These are phyloP conservation scores for Euptelea pleiosperma DNA, from an alignment of 164 flowering plant genomes.

Conservation along the genomic window DNA sequence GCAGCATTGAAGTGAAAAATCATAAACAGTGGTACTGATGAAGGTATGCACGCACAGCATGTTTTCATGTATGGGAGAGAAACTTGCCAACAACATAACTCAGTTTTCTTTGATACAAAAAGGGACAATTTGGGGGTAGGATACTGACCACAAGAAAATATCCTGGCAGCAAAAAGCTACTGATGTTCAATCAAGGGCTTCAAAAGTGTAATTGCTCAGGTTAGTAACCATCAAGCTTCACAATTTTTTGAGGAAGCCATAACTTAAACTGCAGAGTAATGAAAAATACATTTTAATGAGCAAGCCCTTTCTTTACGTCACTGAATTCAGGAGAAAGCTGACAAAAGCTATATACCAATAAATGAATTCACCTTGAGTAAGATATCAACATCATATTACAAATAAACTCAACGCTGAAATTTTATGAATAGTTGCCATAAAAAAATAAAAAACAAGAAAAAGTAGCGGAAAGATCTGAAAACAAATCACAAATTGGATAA, in stretches of 20 bases:
- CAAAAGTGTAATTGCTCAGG: slow-evolving; percentile 7
- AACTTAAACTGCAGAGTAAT: slow-evolving; percentile 13
- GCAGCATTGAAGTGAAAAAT: not conserved
- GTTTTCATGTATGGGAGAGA: too few species aligned
- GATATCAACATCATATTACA: too few species aligned
- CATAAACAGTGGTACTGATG: not conserved
- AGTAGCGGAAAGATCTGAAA: too few species aligned
- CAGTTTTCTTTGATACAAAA: not conserved
- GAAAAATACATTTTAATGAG: slow-evolving; percentile 3
- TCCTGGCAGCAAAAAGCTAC: slow-evolving; percentile 10
- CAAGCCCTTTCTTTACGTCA: not conserved
- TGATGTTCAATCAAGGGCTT: slow-evolving; percentile 4
- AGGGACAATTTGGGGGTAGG: not conserved
- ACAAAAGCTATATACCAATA: not conserved
- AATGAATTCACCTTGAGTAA: too few species aligned
- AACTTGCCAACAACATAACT: too few species aligned
- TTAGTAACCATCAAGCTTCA: slow-evolving; percentile 14
- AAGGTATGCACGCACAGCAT: too few species aligned
- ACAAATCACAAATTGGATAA: too few species aligned
- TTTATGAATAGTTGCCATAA: too few species aligned
- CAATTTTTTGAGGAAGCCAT: slow-evolving; percentile 15
- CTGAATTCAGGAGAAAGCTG: not conserved
- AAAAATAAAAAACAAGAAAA: too few species aligned
- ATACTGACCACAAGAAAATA: slow-evolving; percentile 14
- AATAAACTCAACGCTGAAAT: too few species aligned